Conservation (phyloP, 257 asterid species). For the Marsdenia floribunda region DNA sequence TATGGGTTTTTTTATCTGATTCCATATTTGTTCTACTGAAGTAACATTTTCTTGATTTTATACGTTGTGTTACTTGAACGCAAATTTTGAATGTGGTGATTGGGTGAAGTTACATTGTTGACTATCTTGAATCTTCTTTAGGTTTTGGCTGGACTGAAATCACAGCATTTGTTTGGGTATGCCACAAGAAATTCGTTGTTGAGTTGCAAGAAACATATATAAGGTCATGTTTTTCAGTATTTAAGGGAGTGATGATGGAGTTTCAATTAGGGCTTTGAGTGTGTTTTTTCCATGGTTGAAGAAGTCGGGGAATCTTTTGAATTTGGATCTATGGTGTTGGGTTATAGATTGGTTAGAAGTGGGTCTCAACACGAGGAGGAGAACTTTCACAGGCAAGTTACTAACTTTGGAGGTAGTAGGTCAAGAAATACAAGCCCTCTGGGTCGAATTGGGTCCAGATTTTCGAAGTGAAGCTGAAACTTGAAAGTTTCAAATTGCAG, state of each 20-base stretch:
- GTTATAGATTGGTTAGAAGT: slow-evolving; percentile 44
- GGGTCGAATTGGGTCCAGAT: slow-evolving; percentile 70
- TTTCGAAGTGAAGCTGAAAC: no score
- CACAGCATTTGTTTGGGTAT: slow-evolving; percentile 9
- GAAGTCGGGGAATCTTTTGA: slow-evolving; percentile 58
- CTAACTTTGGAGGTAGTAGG: slow-evolving; percentile 56
- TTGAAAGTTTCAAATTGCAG: no score
- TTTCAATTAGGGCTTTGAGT: slow-evolving; percentile 14
- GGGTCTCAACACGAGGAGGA: slow-evolving; percentile 59
- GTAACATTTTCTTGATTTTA: slow-evolving; percentile 6
- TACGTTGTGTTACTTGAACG: slow-evolving; percentile 1
- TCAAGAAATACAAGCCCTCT: slow-evolving; percentile 84
- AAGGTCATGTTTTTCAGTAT: not conserved
- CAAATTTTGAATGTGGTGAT: slow-evolving; percentile 11
- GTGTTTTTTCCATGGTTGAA: slow-evolving; percentile 24
- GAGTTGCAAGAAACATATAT: not conserved
- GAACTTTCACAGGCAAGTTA: slow-evolving; percentile 42
- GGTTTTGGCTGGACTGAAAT: slow-evolving; percentile 8
- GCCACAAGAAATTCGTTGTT: not conserved
- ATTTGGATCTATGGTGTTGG: slow-evolving; percentile 39
- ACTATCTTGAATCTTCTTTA: slow-evolving; percentile 6
- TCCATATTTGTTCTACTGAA: slow-evolving; percentile 6
- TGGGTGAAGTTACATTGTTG: slow-evolving; percentile 1
- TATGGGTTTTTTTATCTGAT: slow-evolving; percentile 17
- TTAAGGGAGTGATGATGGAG: slow-evolving; percentile 10